These are phyloP conservation scores for Hymenoscyphus scutula DNA, from an alignment of 2,329 filamentous ascomycete genomes.

Conservation along the genomic window DNA sequence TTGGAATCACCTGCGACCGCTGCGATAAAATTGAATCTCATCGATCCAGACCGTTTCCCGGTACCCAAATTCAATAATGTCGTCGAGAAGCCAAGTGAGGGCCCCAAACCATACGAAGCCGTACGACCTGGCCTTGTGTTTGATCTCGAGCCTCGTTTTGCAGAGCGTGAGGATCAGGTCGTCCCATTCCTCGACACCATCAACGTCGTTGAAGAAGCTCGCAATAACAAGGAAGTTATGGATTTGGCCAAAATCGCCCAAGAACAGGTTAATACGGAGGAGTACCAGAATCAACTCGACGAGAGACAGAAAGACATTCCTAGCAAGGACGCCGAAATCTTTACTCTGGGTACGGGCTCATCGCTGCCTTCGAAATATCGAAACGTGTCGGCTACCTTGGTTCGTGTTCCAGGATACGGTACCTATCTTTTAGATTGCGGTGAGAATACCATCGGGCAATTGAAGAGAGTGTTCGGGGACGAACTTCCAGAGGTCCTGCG, in stretches of 20 bases:
- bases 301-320: conserved; percentile 63
- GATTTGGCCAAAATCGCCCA: conserved; percentile 50
- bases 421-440: conserved; percentile 89
- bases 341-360: conserved; percentile 87
- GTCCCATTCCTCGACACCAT: conserved; percentile 49
- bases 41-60: conserved; percentile 73
- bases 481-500: conserved; percentile 69
- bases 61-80: conserved; percentile 63
- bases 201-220: conserved; percentile 41
- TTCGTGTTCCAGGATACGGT: conserved; percentile 81
- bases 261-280: conserved; percentile 40
- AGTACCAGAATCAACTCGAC: conserved; percentile 50
- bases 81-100: conserved; percentile 13
- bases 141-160: conserved; percentile 31
- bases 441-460: conserved; percentile 86
- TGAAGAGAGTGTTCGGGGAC: conserved; percentile 70
- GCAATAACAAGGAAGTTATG: conserved; percentile 43
- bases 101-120: conserved; percentile 19
- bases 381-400: conserved; percentile 86
- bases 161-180: conserved; percentile 44
- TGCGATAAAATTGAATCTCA: conserved; percentile 64
- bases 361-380: conserved; percentile 88
- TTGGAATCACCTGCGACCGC: conserved; percentile 66
- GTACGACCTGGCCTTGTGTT: conserved; percentile 28
- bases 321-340: conserved; percentile 74